These are phyloP conservation scores for Diaporthe helianthi DNA, from an alignment of 2,329 filamentous ascomycete species.

Conservation along the genomic window DNA sequence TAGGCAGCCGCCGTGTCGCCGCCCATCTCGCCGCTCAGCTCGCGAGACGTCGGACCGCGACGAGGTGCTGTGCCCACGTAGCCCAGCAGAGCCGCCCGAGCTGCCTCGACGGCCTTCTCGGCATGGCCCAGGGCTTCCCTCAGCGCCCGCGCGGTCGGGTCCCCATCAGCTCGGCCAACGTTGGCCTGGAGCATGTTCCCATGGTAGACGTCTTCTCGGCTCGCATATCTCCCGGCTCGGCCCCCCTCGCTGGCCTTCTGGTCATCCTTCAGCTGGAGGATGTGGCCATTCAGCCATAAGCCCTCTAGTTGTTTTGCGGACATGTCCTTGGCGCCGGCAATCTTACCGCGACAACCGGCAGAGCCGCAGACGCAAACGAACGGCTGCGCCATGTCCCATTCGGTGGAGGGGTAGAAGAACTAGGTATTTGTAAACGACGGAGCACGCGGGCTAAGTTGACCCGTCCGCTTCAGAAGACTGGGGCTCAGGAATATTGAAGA, in stretches of 20 bases:
- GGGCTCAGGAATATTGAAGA: no score
- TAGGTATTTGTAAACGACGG: constrained; percentile 38
- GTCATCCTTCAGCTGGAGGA: constrained; percentile 61
- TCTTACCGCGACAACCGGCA: constrained; percentile 64
- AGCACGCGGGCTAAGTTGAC: neutral
- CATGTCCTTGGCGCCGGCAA: constrained; percentile 70
- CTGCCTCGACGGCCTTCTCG: constrained; percentile 55
- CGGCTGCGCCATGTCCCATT: constrained; percentile 77
- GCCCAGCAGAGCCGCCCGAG: constrained; percentile 50
- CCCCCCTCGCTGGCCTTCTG: constrained; percentile 41
- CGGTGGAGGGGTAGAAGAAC: constrained; percentile 79
- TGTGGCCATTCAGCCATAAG: constrained; percentile 69
- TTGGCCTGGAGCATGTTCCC: neutral
- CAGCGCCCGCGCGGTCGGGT: constrained; percentile 52
- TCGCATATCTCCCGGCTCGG: neutral
- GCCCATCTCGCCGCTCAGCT: constrained; percentile 67
- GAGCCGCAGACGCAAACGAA: constrained; percentile 71
- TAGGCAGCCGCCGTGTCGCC: constrained; percentile 63
- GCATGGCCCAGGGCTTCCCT: constrained; percentile 52
- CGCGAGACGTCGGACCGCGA: constrained; percentile 59
- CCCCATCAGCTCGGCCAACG: constrained; percentile 36
- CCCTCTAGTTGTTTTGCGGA: constrained; percentile 58
- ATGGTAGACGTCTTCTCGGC: neutral
- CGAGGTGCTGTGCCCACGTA: constrained; percentile 46
- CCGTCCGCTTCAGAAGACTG: neutral